These are phyloP conservation scores for Oryza brachyantha DNA, from an alignment of 176 grass and related monocot genomes.

Conservation along the genomic window DNA sequence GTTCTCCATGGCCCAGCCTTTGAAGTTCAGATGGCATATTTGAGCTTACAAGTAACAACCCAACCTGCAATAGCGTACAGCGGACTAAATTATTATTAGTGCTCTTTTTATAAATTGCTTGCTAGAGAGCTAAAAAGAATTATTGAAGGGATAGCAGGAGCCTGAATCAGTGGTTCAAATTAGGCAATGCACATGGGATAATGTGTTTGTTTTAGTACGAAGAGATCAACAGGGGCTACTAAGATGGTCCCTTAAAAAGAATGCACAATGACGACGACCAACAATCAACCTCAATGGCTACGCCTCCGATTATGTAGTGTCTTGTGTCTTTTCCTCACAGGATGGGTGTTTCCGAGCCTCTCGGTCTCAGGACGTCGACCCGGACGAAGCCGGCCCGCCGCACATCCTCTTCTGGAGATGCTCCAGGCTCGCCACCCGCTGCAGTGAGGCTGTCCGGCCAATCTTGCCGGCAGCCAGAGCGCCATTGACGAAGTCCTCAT, in stretches of 20 bases:
- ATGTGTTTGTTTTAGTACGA: not conserved
- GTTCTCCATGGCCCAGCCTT: not conserved
- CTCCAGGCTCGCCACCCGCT: slow-evolving; percentile 69
- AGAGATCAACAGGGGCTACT: not conserved
- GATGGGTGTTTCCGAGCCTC: not conserved
- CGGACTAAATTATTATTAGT: not conserved
- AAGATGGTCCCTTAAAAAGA: not conserved
- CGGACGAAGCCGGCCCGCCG: slow-evolving; percentile 39
- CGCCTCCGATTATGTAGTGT: slow-evolving; percentile 2
- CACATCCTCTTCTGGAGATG: slow-evolving; percentile 82
- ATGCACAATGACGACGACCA: slow-evolving; percentile 24
- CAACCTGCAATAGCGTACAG: too few relatives aligned
- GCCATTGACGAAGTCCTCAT: slow-evolving; percentile 24
- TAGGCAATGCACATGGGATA: not conserved
- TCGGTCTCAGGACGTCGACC: slow-evolving; percentile 32
- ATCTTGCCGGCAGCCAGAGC: slow-evolving; percentile 39
- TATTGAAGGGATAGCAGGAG: not conserved
- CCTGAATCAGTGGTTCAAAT: not conserved
- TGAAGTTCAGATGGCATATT: not conserved
- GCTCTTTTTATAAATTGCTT: not conserved
- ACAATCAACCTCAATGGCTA: slow-evolving; percentile 16
- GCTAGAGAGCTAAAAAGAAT: too few relatives aligned
- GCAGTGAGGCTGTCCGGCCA: slow-evolving; percentile 36
- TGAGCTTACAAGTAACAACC: not conserved
- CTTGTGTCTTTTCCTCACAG: not conserved